Percentiles rank a stretch among this genome's conserved stretches.
phyloP scores from a whole-genome alignment of 164 flowering plant genomes.

The Houttuynia cordata region DNA sequence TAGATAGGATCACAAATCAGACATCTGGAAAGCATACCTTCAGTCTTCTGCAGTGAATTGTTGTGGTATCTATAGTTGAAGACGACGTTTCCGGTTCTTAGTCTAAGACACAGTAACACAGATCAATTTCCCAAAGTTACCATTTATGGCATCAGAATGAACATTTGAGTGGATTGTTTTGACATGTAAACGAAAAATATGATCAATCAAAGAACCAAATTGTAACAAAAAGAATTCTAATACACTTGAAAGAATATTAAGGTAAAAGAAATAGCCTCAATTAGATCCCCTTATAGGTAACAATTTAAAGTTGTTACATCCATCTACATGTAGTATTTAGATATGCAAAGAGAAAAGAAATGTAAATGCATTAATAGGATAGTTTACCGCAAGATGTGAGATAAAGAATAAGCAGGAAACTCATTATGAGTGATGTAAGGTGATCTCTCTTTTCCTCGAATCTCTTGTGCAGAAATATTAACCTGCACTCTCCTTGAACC shows the following conservation, averaged over 20 bases:
- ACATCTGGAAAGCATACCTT: constrained; percentile 37
- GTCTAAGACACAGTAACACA: constrained; percentile 38
- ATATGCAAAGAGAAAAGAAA: neutral
- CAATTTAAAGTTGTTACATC: neutral
- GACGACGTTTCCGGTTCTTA: constrained; percentile 67
- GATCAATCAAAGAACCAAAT: neutral
- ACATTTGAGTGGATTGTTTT: neutral
- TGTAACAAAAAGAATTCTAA: too few relatives aligned
- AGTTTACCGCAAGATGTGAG: constrained; percentile 20
- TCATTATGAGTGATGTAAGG: constrained; percentile 36
- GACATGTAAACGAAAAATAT: too few relatives aligned
- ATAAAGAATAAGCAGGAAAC: constrained; percentile 35
- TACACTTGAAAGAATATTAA: neutral
- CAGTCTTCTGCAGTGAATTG: constrained; percentile 68
- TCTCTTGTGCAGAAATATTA: constrained; percentile 42
- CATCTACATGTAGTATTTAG: neutral
- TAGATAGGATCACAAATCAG: neutral
- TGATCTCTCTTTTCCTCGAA: constrained; percentile 50
- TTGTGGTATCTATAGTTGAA: constrained; percentile 74
- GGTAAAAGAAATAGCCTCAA: neutral
- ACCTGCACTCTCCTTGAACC: constrained; percentile 27
- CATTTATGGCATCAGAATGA: neutral
- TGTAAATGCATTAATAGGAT: neutral
- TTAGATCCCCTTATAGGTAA: neutral
- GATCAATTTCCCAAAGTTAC: neutral